Percentiles rank a stretch among this genome's conserved stretches.
Evolutionary conservation across 129 eudicot species (phyloP).

Genomic region (Lactuca sativa): DNA sequence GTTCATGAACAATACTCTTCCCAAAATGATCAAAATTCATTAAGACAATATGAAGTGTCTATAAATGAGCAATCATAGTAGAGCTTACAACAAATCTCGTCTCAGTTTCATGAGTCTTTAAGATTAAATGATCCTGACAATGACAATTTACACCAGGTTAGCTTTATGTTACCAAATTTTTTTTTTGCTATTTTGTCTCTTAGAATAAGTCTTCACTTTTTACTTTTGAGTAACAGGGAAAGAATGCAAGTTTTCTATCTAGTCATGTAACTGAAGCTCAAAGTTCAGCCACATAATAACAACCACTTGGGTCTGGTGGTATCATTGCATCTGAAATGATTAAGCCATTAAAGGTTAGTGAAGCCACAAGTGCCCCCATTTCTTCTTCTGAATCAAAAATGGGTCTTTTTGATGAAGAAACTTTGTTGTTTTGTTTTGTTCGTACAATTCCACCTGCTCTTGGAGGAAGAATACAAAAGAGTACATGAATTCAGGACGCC

Average conservation of each 20-base stretch:
- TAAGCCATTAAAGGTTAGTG: conserved; percentile 32
- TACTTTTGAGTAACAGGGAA: conserved; percentile 38
- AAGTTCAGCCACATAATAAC: conserved; percentile 25
- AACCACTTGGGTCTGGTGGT: conserved; percentile 23
- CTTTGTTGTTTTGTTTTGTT: conserved; percentile 79
- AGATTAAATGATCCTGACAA: conserved; percentile 51
- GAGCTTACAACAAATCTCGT: conserved; percentile 72
- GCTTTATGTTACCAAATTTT: neutral
- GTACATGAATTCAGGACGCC: too few relatives aligned
- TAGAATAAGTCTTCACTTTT: neutral
- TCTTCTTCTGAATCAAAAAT: conserved; percentile 19
- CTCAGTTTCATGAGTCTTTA: conserved; percentile 73
- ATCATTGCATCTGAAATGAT: conserved; percentile 47
- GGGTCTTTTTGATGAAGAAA: conserved; percentile 72
- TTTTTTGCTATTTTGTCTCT: conserved; percentile 2
- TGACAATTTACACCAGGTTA: conserved; percentile 53
- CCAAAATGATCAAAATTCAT: conserved; percentile 48
- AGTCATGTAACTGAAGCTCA: conserved; percentile 42
- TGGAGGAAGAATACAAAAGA: conserved; percentile 70
- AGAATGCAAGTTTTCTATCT: conserved; percentile 30
- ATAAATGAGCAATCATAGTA: conserved; percentile 62
- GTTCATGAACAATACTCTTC: conserved; percentile 49
- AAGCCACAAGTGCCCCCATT: conserved; percentile 9
- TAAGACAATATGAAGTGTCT: conserved; percentile 59
- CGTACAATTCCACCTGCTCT: conserved; percentile 89